phyloP scores from a whole-genome alignment of 2,329 filamentous ascomycete genomes.

The Hymenoscyphus occultus region DNA sequence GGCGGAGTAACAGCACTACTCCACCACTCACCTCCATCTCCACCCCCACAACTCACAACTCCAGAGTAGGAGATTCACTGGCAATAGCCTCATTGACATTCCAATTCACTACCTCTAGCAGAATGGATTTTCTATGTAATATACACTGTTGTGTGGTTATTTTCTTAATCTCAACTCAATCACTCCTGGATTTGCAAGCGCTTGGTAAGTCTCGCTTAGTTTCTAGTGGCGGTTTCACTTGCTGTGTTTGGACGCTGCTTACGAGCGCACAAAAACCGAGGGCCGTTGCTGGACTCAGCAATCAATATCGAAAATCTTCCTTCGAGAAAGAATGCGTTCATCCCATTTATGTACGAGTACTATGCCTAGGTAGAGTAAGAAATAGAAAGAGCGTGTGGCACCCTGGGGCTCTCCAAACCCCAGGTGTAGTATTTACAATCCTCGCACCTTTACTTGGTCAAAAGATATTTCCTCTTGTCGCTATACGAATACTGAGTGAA shows the following conservation, averaged over 20 bases:
- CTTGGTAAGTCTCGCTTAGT: neutral
- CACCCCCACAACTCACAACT: neutral
- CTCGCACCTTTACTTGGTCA: too few relatives aligned
- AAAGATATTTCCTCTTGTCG: too few relatives aligned
- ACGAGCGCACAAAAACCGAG: neutral
- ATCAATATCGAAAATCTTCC: neutral
- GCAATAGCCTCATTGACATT: too few relatives aligned
- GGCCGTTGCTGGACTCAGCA: neutral
- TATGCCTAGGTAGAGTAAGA: too few relatives aligned
- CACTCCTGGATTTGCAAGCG: neutral
- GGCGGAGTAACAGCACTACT: neutral
- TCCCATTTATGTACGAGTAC: neutral
- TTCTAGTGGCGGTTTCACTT: neutral
- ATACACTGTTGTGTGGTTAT: neutral
- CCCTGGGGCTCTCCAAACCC: too few relatives aligned
- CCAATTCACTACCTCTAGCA: too few relatives aligned
- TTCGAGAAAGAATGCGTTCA: neutral
- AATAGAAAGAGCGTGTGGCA: too few relatives aligned
- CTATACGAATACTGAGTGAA: too few relatives aligned
- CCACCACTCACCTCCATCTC: neutral
- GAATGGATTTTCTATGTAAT: neutral
- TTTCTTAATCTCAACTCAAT: neutral
- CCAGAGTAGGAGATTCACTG: too few relatives aligned
- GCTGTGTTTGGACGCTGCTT: neutral
- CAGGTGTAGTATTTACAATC: too few relatives aligned